Percentiles rank a stretch among this genome's conserved stretches.
Conservation (phyloP, 2,329 filamentous ascomycete genomes). For the Xylariomycetidae sp. region DNA sequence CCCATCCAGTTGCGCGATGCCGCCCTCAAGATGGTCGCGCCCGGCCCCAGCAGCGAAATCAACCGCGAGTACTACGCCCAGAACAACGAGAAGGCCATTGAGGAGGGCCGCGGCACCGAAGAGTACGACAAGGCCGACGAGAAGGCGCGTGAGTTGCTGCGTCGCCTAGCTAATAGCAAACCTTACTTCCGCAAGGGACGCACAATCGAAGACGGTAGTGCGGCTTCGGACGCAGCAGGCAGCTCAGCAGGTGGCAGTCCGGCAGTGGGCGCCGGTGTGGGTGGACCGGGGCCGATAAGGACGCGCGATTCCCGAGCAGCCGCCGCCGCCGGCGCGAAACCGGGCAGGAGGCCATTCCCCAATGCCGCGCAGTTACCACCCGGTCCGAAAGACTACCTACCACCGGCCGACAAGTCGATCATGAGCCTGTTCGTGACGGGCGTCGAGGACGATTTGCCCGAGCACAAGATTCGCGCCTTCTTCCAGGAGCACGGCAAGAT, state of each 20-base stretch:
- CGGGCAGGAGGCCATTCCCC: slow-evolving; percentile 56
- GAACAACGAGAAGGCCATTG: slow-evolving; percentile 91
- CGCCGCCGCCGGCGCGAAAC: slow-evolving; percentile 40
- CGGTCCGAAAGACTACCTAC: slow-evolving; percentile 76
- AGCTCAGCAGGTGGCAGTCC: slow-evolving; percentile 38
- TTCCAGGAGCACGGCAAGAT: slow-evolving; percentile 87
- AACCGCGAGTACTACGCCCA: slow-evolving; percentile 98
- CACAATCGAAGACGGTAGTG: slow-evolving; percentile 55
- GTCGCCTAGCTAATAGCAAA: slow-evolving; percentile 82
- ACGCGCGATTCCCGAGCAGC: slow-evolving; percentile 60
- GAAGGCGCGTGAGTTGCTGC: slow-evolving; percentile 83
- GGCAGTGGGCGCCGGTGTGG: slow-evolving; percentile 49
- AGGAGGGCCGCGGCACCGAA: slow-evolving; percentile 80
- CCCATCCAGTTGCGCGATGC: slow-evolving; percentile 94
- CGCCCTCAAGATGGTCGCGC: slow-evolving; percentile 94
- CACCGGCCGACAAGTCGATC: slow-evolving; percentile 77
- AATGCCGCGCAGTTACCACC: slow-evolving; percentile 70
- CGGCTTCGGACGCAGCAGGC: slow-evolving; percentile 31
- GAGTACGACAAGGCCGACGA: slow-evolving; percentile 97
- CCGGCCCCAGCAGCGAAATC: slow-evolving; percentile 84
- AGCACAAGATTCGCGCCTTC: slow-evolving; percentile 84
- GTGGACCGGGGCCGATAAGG: slow-evolving; percentile 71
- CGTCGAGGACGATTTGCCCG: slow-evolving; percentile 90
- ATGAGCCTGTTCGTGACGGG: slow-evolving; percentile 93
- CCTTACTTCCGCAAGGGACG: slow-evolving; percentile 91